Percentiles rank a stretch among this genome's conserved stretches.
Conservation (phyloP, 192 early-diverging fungal species). For the Obelidium mucronatum region DNA sequence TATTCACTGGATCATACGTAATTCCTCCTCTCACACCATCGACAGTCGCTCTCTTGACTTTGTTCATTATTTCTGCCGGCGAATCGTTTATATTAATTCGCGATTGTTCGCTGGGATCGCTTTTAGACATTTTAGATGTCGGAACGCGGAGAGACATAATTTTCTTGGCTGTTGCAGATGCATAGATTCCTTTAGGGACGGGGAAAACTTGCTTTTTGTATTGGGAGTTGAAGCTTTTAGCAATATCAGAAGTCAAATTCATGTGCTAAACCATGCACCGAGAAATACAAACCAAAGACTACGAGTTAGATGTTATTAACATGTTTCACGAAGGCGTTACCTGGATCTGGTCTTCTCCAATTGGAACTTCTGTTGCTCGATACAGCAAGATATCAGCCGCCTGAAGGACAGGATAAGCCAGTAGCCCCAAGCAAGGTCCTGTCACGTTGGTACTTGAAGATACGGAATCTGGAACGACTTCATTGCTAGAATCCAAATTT, state of each 20-base stretch:
- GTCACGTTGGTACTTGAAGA: neutral
- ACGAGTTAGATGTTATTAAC: too few relatives aligned
- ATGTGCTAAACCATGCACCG: too few relatives aligned
- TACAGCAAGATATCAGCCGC: conserved; percentile 93
- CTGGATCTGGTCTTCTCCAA: conserved; percentile 94
- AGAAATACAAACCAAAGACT: too few relatives aligned
- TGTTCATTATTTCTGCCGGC: conserved; percentile 66
- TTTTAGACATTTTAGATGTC: conserved; percentile 88
- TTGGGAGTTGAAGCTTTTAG: conserved; percentile 75
- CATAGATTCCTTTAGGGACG: conserved; percentile 68
- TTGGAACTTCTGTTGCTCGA: conserved; percentile 83
- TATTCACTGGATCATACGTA: conserved; percentile 69
- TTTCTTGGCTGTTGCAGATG: conserved; percentile 62
- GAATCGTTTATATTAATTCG: conserved; percentile 82
- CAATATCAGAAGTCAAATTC: conserved; percentile 85
- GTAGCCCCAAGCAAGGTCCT: conserved; percentile 75
- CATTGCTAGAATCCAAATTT: conserved; percentile 45
- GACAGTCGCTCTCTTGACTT: conserved; percentile 75
- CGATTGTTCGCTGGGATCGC: conserved; percentile 69
- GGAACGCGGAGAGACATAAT: conserved; percentile 89
- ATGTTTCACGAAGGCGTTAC: too few relatives aligned
- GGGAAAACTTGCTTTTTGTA: conserved; percentile 71
- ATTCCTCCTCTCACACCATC: conserved; percentile 73
- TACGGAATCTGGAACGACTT: conserved; percentile 23
- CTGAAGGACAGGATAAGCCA: conserved; percentile 91